These are phyloP conservation scores for Akanthomyces uredinophilus DNA, from an alignment of 2,329 filamentous ascomycete species.

Conservation along the genomic window DNA sequence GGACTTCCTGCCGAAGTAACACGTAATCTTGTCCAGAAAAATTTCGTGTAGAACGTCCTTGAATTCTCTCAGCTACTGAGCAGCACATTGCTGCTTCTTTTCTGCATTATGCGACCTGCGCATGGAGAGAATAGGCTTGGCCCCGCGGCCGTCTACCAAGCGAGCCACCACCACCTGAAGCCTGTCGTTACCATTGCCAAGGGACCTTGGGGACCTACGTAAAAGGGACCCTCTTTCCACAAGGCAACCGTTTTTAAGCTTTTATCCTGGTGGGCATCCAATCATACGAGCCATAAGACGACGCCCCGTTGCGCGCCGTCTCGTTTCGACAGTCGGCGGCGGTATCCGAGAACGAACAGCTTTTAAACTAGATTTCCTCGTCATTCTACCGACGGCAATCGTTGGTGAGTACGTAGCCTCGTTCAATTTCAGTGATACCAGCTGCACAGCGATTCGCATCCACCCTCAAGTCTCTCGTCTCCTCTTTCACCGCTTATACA, in stretches of 20 bases:
- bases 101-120: too few relatives aligned
- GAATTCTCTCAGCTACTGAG: too few relatives aligned
- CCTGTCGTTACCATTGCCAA: too few relatives aligned
- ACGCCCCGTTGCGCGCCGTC: not conserved
- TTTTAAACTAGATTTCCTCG: not conserved
- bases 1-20: too few relatives aligned
- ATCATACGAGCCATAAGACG: not conserved
- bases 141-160: not conserved
- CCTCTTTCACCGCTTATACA: not conserved
- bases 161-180: not conserved
- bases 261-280: not conserved
- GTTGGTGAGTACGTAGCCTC: not conserved
- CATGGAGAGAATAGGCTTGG: not conserved
- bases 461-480: not conserved
- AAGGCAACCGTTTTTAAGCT: conserved; percentile 4
- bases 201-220: too few relatives aligned
- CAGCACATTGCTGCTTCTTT: too few relatives aligned
- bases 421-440: not conserved
- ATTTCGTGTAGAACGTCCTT: too few relatives aligned
- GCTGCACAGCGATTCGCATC: too few relatives aligned
- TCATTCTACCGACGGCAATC: not conserved
- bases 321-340: too few relatives aligned
- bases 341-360: not conserved
- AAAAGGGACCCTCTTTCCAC: not conserved
- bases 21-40: too few relatives aligned